Conservation (phyloP, 306 rosid genomes). For the Boehmeria nivea region DNA sequence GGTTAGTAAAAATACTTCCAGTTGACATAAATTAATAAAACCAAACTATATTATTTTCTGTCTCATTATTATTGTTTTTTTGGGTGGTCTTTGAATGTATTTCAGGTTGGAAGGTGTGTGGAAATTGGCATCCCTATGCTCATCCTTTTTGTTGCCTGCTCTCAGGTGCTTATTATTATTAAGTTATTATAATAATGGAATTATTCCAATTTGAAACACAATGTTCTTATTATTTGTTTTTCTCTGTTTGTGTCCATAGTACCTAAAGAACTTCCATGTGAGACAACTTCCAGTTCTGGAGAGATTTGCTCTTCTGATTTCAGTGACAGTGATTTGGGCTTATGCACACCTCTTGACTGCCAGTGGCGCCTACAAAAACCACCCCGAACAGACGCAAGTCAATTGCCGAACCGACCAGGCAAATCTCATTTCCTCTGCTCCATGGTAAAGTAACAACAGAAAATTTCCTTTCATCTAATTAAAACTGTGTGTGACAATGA, state of each 20-base stretch:
- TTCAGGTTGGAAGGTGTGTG: constrained; percentile 90
- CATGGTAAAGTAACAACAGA: constrained; percentile 70
- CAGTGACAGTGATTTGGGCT: constrained; percentile 91
- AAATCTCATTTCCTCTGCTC: constrained; percentile 91
- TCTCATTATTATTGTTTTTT: too few relatives aligned
- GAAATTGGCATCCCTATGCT: constrained; percentile 97
- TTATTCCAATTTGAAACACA: not conserved
- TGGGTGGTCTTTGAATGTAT: not conserved
- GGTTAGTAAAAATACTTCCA: constrained; percentile 49
- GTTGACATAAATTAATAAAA: not conserved
- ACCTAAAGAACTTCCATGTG: constrained; percentile 70
- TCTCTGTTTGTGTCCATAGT: constrained; percentile 42
- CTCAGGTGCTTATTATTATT: constrained; percentile 61
- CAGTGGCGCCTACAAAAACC: constrained; percentile 91
- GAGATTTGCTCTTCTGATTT: constrained; percentile 80
- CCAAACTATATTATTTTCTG: not conserved
- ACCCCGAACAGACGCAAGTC: constrained; percentile 65
- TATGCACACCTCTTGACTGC: constrained; percentile 97
- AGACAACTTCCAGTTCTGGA: constrained; percentile 73
- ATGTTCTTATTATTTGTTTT: constrained; percentile 11
- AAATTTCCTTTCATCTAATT: not conserved
- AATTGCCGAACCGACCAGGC: constrained; percentile 83
- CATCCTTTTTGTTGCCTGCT: constrained; percentile 63
- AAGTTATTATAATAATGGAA: too few relatives aligned
- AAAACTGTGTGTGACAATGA: not conserved